Conservation (phyloP, 495 filamentous ascomycete genomes). For the Symbiotaphrina buchneri region DNA sequence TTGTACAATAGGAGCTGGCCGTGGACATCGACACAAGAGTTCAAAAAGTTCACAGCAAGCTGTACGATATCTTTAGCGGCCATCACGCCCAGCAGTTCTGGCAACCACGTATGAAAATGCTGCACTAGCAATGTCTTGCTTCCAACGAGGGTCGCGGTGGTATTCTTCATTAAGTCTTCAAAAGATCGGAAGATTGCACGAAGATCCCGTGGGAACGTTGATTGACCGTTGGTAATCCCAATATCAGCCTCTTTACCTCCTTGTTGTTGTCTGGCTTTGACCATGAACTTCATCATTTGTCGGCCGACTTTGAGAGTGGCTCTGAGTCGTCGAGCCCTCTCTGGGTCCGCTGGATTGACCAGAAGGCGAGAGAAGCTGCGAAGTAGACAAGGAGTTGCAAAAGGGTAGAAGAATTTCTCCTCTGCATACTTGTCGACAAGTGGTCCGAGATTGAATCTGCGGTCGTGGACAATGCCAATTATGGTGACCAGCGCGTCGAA, state of each 20-base stretch:
- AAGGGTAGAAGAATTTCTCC: constrained; percentile 76
- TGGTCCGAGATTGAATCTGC: constrained; percentile 75
- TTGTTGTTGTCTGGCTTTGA: constrained; percentile 70
- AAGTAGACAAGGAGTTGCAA: constrained; percentile 78
- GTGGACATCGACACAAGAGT: constrained; percentile 69
- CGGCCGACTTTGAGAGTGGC: constrained; percentile 89
- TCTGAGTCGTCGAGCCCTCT: constrained; percentile 62
- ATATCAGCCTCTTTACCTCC: constrained; percentile 74
- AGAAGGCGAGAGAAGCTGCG: constrained; percentile 68
- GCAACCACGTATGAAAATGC: constrained; percentile 91
- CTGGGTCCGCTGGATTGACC: constrained; percentile 50
- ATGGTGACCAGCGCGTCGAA: constrained; percentile 81
- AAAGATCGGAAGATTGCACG: constrained; percentile 75
- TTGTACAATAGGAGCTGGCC: constrained; percentile 92
- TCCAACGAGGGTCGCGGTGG: constrained; percentile 65
- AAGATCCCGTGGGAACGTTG: constrained; percentile 65
- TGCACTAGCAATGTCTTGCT: constrained; percentile 91
- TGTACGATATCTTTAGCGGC: constrained; percentile 68
- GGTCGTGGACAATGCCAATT: constrained; percentile 81
- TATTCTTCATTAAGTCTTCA: constrained; percentile 69
- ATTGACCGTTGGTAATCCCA: constrained; percentile 55
- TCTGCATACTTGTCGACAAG: constrained; percentile 86
- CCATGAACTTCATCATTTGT: constrained; percentile 87
- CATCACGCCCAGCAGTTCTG: constrained; percentile 59
- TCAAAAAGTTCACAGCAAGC: constrained; percentile 81